Conservation (phyloP, 2,329 filamentous ascomycete species). For the Coniochaeta sp. region DNA sequence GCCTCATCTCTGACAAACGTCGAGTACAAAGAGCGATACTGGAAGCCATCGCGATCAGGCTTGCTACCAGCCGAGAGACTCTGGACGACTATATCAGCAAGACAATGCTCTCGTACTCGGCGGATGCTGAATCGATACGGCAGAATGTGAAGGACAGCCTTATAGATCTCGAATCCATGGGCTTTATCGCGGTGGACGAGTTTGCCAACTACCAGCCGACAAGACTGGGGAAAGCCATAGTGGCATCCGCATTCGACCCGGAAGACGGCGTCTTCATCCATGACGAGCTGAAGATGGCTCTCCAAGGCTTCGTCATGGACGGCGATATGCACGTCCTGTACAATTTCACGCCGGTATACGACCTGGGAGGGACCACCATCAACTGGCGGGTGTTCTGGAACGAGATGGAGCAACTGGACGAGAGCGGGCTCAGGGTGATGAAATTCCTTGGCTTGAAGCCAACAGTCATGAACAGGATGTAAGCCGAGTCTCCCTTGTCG, state of each 20-base stretch:
- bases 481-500: slow-evolving; percentile 15
- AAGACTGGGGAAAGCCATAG: slow-evolving; percentile 60
- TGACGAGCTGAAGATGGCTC: slow-evolving; percentile 57
- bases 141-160: slow-evolving; percentile 52
- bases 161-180: slow-evolving; percentile 44
- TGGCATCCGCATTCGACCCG: slow-evolving; percentile 64
- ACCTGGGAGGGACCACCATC: slow-evolving; percentile 40
- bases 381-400: slow-evolving; percentile 69
- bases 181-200: slow-evolving; percentile 45
- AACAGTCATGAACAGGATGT: slow-evolving; percentile 60
- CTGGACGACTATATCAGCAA: slow-evolving; percentile 62
- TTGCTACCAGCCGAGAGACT: slow-evolving; percentile 58
- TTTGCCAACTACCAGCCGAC: slow-evolving; percentile 52
- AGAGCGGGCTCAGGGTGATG: slow-evolving; percentile 63
- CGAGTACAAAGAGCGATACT: slow-evolving; percentile 65
- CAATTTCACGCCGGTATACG: slow-evolving; percentile 66
- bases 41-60: slow-evolving; percentile 60
- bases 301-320: slow-evolving; percentile 71
- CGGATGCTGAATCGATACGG: slow-evolving; percentile 39
- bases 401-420: slow-evolving; percentile 63
- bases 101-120: slow-evolving; percentile 57
- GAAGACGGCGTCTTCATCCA: slow-evolving; percentile 70
- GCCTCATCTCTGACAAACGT: slow-evolving; percentile 51
- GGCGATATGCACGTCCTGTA: slow-evolving; percentile 76
- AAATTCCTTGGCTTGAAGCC: slow-evolving; percentile 62